Evolutionary conservation across 306 rosid genomes (phyloP), one percentile per base, ranked within the genome.

Genomic region (Delonix regia): DNA sequence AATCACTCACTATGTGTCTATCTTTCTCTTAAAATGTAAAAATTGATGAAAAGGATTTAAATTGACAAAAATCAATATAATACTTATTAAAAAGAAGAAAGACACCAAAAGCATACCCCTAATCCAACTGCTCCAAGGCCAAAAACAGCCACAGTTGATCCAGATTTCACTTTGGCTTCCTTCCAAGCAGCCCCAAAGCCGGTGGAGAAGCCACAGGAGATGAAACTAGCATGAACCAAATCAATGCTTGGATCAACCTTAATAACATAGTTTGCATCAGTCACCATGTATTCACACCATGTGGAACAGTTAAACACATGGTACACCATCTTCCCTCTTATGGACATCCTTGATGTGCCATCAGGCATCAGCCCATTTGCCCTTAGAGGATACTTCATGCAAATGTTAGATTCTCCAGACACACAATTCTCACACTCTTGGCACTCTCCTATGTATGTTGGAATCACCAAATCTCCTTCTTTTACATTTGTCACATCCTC

Each of bases 111-210:
- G 2, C 77, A 14, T 44, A 78, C 86, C 80, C 87, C 89, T 72
- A 86, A 69, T 18, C 89, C 89, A 55, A 86, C 87, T 7, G 87
- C 83, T 11, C 85, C 83, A 21, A 86, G 85, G 38, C 85, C 85
- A 11, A 86, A 51, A 52, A 76, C 83, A 7, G 83, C 85, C 1
- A 83, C 87, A 0, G 67, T 76, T 16, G 87, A 80, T 25, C 87
- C 83, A 9, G 41, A 45, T 13, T 80, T 69, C 9, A 80, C 1
- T 52, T 48, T 9, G 27, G 79, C 85, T 39, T 63, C 78, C 81
- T 83, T 80, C 87, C 89, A 86, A 51, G 81, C 73, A 45, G 79
- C 85, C 2, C 87, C 89, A 30, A 76, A 80, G 4, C 87, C 87
- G 24, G 83, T 72, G 2, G 89, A 76, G 57, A 86, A 86, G 15